These are phyloP conservation scores for Trifolium fragiferum DNA, from an alignment of 306 rosid species.

Conservation along the genomic window DNA sequence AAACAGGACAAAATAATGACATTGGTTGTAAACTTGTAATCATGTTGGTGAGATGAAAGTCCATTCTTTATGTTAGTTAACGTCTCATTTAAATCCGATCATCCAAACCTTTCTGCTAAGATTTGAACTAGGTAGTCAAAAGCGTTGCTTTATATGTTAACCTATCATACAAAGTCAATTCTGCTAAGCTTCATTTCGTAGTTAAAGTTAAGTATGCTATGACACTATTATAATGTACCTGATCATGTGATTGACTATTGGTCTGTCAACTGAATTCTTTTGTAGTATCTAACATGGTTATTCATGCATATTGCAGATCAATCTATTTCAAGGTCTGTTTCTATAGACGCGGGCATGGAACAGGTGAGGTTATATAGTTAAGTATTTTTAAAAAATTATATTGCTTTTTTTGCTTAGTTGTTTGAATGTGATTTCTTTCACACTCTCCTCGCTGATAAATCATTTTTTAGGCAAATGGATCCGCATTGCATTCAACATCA, in stretches of 20 bases:
- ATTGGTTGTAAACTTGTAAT: slow-evolving; percentile 1
- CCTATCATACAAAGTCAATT: background rate
- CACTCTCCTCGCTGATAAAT: slow-evolving; percentile 15
- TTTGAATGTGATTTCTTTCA: slow-evolving; percentile 26
- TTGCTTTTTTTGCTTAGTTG: slow-evolving; percentile 20
- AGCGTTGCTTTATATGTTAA: background rate
- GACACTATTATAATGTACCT: slow-evolving; percentile 13
- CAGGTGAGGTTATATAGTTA: slow-evolving; percentile 64
- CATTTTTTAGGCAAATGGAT: slow-evolving; percentile 63
- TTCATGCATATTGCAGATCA: slow-evolving; percentile 58
- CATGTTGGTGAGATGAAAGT: background rate
- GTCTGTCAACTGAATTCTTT: slow-evolving; percentile 31
- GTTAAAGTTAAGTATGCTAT: background rate
- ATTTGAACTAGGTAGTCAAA: background rate
- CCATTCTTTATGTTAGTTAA: background rate
- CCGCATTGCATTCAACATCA: slow-evolving; percentile 70
- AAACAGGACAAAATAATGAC: background rate
- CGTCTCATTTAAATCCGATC: background rate
- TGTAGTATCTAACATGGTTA: slow-evolving; percentile 40
- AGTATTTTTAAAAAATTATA: background rate
- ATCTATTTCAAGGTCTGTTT: slow-evolving; percentile 66
- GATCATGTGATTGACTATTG: slow-evolving; percentile 7
- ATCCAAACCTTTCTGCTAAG: slow-evolving; percentile 3
- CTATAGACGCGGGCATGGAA: slow-evolving; percentile 67
- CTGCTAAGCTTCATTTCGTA: background rate